These are phyloP conservation scores for Hibiscus trionum DNA, from an alignment of 345 rosid genomes.

Conservation along the genomic window DNA sequence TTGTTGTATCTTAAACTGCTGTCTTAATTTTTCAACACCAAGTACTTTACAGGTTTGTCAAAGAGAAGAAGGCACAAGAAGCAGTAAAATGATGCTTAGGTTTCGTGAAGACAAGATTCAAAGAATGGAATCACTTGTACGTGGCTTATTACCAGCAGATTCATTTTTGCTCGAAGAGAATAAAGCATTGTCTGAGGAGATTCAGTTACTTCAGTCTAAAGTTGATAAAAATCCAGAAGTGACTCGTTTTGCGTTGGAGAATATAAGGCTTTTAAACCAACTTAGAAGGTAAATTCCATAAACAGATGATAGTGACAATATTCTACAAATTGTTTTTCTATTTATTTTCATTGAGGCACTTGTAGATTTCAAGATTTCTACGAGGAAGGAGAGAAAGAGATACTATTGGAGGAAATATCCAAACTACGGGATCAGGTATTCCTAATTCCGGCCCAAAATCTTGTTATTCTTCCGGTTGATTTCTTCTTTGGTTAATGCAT, in stretches of 20 bases:
- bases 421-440: slow-evolving; percentile 70
- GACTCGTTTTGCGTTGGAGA: slow-evolving; percentile 90
- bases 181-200: slow-evolving; percentile 59
- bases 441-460: slow-evolving; percentile 13
- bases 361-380: slow-evolving; percentile 88
- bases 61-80: slow-evolving; percentile 91
- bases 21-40: slow-evolving; percentile 7
- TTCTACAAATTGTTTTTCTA: background rate
- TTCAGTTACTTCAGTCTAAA: slow-evolving; percentile 82
- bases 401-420: slow-evolving; percentile 53
- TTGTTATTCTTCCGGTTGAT: slow-evolving; percentile 2
- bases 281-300: slow-evolving; percentile 55
- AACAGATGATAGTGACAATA: background rate
- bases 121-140: slow-evolving; percentile 70
- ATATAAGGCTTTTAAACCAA: slow-evolving; percentile 86
- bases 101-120: slow-evolving; percentile 95
- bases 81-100: slow-evolving; percentile 92
- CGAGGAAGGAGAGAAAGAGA: slow-evolving; percentile 91
- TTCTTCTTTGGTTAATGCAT: slow-evolving; percentile 6
- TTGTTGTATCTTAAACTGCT: slow-evolving; percentile 6
- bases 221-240: slow-evolving; percentile 87
- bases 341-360: slow-evolving; percentile 19
- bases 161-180: slow-evolving; percentile 68
- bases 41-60: slow-evolving; percentile 59
- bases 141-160: slow-evolving; percentile 58